phyloP scores from a whole-genome alignment of 306 rosid species.

The Cicer bijugum region DNA sequence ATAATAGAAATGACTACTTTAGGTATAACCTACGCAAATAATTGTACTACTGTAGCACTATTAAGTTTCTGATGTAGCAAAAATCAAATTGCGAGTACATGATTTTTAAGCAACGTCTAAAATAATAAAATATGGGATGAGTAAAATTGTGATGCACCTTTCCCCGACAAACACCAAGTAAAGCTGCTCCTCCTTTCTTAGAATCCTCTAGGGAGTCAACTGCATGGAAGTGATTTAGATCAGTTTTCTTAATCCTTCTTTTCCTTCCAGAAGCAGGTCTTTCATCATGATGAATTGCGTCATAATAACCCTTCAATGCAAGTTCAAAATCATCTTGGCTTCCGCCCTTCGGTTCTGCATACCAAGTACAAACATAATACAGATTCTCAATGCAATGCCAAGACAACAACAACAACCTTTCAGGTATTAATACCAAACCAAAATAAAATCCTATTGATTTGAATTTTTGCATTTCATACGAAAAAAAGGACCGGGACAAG shows the following conservation, averaged over 20 bases:
- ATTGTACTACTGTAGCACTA: background rate
- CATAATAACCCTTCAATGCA: conserved; percentile 75
- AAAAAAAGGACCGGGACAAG: conserved; percentile 32
- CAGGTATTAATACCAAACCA: conserved; percentile 36
- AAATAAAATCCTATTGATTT: conserved; percentile 20
- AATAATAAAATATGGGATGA: conserved; percentile 26
- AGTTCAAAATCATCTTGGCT: conserved; percentile 85
- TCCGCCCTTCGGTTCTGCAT: conserved; percentile 91
- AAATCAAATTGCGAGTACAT: conserved; percentile 33
- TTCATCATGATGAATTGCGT: conserved; percentile 60
- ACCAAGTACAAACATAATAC: conserved; percentile 40
- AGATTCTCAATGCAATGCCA: conserved; percentile 35
- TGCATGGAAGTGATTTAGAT: conserved; percentile 47
- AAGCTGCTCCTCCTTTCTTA: conserved; percentile 82
- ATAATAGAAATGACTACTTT: too few relatives aligned
- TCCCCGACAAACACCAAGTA: conserved; percentile 95
- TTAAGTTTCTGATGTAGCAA: conserved; percentile 28
- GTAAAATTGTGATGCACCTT: conserved; percentile 60
- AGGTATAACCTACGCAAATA: conserved; percentile 9
- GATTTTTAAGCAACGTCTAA: conserved; percentile 19
- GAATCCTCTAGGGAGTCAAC: conserved; percentile 46
- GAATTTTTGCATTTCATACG: conserved; percentile 3
- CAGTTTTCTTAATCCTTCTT: conserved; percentile 61
- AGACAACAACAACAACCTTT: conserved; percentile 38
- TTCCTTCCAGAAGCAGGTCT: conserved; percentile 58